Evolutionary conservation across 768 basidiomycete genomes (phyloP).

Genomic region (Panaeolus cyanescens): DNA sequence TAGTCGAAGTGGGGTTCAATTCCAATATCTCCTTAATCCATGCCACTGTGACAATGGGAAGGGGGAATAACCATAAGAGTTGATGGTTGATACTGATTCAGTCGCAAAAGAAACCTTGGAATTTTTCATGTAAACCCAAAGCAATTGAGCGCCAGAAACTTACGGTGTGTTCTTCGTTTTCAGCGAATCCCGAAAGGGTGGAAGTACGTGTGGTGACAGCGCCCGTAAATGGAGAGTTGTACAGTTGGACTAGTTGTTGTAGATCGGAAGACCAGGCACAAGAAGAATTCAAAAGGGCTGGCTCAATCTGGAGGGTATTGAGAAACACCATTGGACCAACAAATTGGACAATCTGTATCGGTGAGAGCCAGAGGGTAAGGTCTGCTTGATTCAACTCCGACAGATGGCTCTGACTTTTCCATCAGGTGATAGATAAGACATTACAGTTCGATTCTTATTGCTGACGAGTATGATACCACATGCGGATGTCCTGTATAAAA

Average conservation of each 20-base stretch:
- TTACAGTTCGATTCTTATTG: neutral
- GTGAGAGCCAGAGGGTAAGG: neutral
- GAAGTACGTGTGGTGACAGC: constrained; percentile 83
- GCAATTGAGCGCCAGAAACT: no score
- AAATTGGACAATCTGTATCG: neutral
- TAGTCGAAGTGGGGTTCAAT: constrained; percentile 26
- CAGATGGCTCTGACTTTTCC: neutral
- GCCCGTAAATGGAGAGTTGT: constrained; percentile 67
- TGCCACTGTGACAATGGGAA: constrained; percentile 58
- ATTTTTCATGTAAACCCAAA: constrained; percentile 1
- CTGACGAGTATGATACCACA: neutral
- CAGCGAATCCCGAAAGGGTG: constrained; percentile 69
- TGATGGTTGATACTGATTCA: constrained; percentile 60
- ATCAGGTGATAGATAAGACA: constrained; percentile 9
- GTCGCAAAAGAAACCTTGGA: constrained; percentile 65
- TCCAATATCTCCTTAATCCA: constrained; percentile 61
- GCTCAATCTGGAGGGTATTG: constrained; percentile 55
- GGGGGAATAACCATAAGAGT: constrained; percentile 89
- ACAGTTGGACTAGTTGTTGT: constrained; percentile 64
- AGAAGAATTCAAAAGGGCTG: constrained; percentile 76
- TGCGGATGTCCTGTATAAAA: constrained; percentile 4
- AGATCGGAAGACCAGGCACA: constrained; percentile 81
- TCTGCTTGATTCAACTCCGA: neutral
- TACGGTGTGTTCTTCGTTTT: constrained; percentile 66
- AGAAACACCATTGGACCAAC: constrained; percentile 53